A percentile compares a stretch with the other conserved stretches of the same genome.
Conservation (phyloP, 352 stramenopile genomes). For the Lagenidium giganteum region DNA sequence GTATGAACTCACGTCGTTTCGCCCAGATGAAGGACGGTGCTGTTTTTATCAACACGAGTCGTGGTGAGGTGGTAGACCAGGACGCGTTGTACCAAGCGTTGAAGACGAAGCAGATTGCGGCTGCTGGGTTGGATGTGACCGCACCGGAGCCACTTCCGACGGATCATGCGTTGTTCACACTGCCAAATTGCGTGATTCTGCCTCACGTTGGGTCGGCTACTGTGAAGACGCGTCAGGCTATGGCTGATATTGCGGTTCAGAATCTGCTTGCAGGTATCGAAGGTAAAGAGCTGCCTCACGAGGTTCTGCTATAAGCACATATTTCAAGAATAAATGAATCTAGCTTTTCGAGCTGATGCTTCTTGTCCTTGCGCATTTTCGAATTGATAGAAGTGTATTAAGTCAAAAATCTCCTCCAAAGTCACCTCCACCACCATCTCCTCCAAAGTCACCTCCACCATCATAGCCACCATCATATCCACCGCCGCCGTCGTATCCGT, state of each 20-base stretch:
- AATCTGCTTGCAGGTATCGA: conserved; percentile 56
- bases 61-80: conserved; percentile 89
- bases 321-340: too few relatives aligned
- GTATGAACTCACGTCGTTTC: conserved; percentile 75
- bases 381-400: too few relatives aligned
- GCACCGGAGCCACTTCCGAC: conserved; percentile 85
- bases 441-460: neutral
- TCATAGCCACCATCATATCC: conserved; percentile 3
- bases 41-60: conserved; percentile 91
- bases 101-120: conserved; percentile 32
- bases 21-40: conserved; percentile 76
- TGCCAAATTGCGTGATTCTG: conserved; percentile 61
- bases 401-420: conserved; percentile 10
- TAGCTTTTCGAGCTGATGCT: too few relatives aligned
- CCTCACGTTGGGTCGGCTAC: conserved; percentile 44
- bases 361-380: too few relatives aligned
- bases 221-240: conserved; percentile 51
- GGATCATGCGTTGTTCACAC: conserved; percentile 62
- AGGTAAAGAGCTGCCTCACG: conserved; percentile 32
- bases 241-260: conserved; percentile 65
- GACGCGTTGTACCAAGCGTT: conserved; percentile 56
- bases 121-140: conserved; percentile 82
- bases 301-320: conserved; percentile 18
- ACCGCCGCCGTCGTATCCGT: neutral
- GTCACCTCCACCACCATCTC: conserved; percentile 7